Evolutionary conservation across 192 early-diverging fungal genomes (phyloP), one percentile per base, ranked within the genome.

Genomic region (Backusella sp.): DNA sequence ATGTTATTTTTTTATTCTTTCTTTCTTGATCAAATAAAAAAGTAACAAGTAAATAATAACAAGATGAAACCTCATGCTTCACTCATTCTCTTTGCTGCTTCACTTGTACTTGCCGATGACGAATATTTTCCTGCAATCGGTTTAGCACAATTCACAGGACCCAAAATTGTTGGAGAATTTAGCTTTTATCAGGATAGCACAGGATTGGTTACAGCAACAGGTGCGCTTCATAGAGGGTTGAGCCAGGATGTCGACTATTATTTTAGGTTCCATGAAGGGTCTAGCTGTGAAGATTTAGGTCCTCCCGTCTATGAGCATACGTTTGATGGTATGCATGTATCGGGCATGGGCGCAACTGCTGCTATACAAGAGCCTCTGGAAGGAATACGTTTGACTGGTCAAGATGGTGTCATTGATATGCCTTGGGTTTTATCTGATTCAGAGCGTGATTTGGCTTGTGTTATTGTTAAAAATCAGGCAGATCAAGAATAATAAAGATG

Each of bases 381-480:
- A 2, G 66, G 66, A 7, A 35, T 68, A n/a, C 66, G 19, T n/a
- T 68, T 68, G 34, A 68, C 66, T 3, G 66, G 66, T 0, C 0
- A 35, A 35, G 66, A 36, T 68, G 66, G 66, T 19, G 17, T 68
- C 9, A 6, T 68, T 68, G 34, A n/a, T 32, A n/a, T 68, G 15
- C 66, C 66, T n/a, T 68, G 66, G 66, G 66, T 68, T 19, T 17
- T 68, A 2, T 19, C 35, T 32, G 35, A 68, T 21, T 35, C 28
- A 3, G 66, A 68, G 7, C 34, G 66, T 68, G 32, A 68, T 68
- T 17, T 68, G 28, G 66, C 66, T 68, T 68, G 66, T 68, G 66
- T 68, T 36, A 68, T 68, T 19, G 19, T 68, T 36, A 68, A 68
- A 32, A 36, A 36, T 19, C 66, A 68, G 28, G 56, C 56, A 62